These are phyloP conservation scores for Leptoxyphium fumago DNA, from an alignment of 2,329 filamentous ascomycete genomes.

Conservation along the genomic window DNA sequence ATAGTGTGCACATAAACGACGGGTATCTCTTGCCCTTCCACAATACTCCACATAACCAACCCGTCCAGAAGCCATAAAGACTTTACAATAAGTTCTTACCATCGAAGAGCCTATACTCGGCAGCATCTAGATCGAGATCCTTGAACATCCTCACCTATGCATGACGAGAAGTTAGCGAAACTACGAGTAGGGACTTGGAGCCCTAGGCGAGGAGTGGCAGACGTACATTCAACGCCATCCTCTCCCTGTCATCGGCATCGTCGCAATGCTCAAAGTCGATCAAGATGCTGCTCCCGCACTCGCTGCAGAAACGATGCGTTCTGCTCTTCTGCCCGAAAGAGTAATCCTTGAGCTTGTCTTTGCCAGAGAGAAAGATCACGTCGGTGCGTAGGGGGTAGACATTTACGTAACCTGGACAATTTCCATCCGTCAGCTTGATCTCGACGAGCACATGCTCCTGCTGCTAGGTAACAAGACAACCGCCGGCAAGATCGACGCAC, in stretches of 20 bases:
- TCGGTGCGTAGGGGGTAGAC: constrained; percentile 8
- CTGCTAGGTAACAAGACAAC: not conserved
- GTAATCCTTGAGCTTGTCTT: constrained; percentile 8
- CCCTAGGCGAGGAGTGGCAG: not conserved
- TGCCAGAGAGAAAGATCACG: constrained; percentile 7
- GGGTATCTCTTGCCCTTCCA: too few relatives aligned
- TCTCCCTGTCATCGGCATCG: constrained; percentile 1
- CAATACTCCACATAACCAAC: too few relatives aligned
- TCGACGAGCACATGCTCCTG: not conserved
- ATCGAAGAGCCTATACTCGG: constrained; percentile 3
- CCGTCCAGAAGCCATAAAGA: too few relatives aligned
- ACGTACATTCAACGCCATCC: constrained; percentile 8
- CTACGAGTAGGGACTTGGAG: not conserved
- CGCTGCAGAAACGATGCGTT: constrained; percentile 12
- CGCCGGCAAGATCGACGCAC: not conserved
- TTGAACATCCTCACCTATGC: constrained; percentile 7
- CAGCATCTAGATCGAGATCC: constrained; percentile 7
- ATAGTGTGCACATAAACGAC: too few relatives aligned
- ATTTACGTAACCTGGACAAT: constrained; percentile 7
- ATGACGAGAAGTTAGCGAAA: not conserved
- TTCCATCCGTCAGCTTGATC: too few relatives aligned
- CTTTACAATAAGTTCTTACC: constrained; percentile 2
- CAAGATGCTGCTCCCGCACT: constrained; percentile 11
- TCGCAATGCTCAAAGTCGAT: constrained; percentile 10
- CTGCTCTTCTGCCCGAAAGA: constrained; percentile 8